phyloP scores from a whole-genome alignment of 257 asterid genomes.

The Phtheirospermum japonicum region DNA sequence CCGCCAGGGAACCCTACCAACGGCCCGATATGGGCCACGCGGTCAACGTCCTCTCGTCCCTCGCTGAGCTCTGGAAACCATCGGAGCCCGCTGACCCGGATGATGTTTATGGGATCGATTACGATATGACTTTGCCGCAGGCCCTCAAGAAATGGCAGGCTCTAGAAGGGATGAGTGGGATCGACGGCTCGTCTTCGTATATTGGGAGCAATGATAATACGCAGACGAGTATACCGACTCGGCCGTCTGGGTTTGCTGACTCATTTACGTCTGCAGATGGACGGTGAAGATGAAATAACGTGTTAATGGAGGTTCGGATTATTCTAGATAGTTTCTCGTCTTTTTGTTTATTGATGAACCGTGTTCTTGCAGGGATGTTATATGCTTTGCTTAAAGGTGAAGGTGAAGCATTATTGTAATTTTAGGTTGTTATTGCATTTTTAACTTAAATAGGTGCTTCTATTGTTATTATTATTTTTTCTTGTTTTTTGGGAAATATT shows the following conservation, averaged over 20 bases:
- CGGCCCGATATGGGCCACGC: conserved; percentile 88
- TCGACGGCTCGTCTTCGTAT: conserved; percentile 44
- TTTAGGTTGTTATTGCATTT: conserved; percentile 14
- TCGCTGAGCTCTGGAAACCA: conserved; percentile 87
- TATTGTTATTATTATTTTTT: background rate
- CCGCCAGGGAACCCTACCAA: conserved; percentile 71
- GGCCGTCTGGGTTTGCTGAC: conserved; percentile 76
- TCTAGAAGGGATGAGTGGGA: conserved; percentile 62
- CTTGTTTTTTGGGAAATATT: background rate
- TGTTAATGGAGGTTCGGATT: background rate
- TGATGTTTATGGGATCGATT: conserved; percentile 65
- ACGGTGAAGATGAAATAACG: conserved; percentile 39
- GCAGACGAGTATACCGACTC: conserved; percentile 67
- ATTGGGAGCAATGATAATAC: conserved; percentile 64
- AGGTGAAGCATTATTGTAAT: conserved; percentile 23
- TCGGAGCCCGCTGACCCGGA: conserved; percentile 65
- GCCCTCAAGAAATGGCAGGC: conserved; percentile 91
- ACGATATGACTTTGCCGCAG: conserved; percentile 76
- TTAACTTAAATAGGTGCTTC: background rate
- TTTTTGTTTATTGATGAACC: background rate
- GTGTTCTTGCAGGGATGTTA: background rate
- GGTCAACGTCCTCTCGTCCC: conserved; percentile 71
- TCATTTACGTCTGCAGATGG: conserved; percentile 72
- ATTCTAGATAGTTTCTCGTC: background rate
- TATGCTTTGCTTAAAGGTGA: conserved; percentile 18